Evolutionary conservation across 306 rosid species (phyloP), one percentile per base, ranked within the genome.

Genomic region (Casuarina equisetifolia): DNA sequence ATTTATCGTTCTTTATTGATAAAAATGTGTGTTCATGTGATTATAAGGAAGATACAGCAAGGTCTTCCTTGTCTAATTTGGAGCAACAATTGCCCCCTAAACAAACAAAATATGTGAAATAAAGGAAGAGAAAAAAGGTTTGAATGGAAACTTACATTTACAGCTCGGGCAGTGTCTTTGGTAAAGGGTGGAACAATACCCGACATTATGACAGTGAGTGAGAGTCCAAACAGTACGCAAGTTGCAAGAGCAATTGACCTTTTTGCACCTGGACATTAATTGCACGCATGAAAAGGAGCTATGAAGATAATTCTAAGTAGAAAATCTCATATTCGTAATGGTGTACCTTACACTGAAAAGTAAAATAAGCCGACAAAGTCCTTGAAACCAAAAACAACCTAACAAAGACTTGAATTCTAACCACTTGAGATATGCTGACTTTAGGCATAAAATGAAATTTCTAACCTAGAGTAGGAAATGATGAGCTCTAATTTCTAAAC

Each of bases 171-270:
- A 54, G 86, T 88, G 87, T 85, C 92, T 69, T 87, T 79, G 12
- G 96, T 88, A 88, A 89, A 95, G 64, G 97, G 91, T 40, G 94
- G 97, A 75, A 88, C 79, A 2, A 85, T 73, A 66, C 97, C 97
- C 17, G 83, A 87, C 8, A 43, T 58, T 46, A 91, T 91, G 55
- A 74, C 55, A 46, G 84, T 75, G 55, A 92, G 78, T 49, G 97
- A 92, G 73, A 88, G 52, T 79, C 87, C 79, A 82, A 95, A 87
- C 78, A 95, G 72, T 70, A 79, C 17, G 80, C 96, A 76, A 53
- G 91, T 78, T 82, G 90, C 85, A 70, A 91, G 76, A 83, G 84
- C 70, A 78, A 92, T 85, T 39, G 78, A 70, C 84, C 76, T 78
- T 82, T 91, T 91, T 6, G 94, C 86, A 87, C 91, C 99, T 95